Evolutionary conservation across 306 rosid genomes (phyloP).

Genomic region (Luffa acutangula): DNA sequence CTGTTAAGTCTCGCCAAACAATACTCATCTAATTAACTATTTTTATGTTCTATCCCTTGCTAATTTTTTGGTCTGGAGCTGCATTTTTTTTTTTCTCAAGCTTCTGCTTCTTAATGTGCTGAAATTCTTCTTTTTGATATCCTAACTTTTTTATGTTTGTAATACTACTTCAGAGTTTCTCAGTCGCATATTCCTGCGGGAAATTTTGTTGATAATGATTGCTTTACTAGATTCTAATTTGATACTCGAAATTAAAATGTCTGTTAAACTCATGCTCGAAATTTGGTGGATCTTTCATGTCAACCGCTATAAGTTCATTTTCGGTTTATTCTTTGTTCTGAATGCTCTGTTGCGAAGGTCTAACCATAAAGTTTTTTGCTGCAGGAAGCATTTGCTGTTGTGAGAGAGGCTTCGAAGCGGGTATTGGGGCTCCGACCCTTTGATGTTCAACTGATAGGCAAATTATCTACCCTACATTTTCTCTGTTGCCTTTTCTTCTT

Average conservation of each 20-base stretch:
- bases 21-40: not conserved
- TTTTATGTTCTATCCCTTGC: not conserved
- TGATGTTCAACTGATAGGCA: conserved; percentile 87
- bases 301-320: not conserved
- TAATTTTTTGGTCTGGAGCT: not conserved
- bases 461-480: not conserved
- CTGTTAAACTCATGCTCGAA: not conserved
- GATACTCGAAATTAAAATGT: not conserved
- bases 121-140: not conserved
- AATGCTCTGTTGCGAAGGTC: not conserved
- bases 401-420: conserved; percentile 90
- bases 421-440: conserved; percentile 94
- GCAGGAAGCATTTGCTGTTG: conserved; percentile 93
- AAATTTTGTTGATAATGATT: not conserved
- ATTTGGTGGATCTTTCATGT: not conserved
- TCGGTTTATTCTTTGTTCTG: not conserved
- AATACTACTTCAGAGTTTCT: not conserved
- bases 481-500: not conserved
- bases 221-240: not conserved
- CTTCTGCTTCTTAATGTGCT: not conserved
- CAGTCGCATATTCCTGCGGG: not conserved
- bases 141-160: not conserved
- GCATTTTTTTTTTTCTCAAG: not conserved
- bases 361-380: not conserved
- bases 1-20: conserved; percentile 29